A percentile compares a stretch with the other conserved stretches of the same genome.
These are phyloP conservation scores for Neonectria punicea DNA, from an alignment of 2,329 filamentous ascomycete genomes.

Conservation along the genomic window DNA sequence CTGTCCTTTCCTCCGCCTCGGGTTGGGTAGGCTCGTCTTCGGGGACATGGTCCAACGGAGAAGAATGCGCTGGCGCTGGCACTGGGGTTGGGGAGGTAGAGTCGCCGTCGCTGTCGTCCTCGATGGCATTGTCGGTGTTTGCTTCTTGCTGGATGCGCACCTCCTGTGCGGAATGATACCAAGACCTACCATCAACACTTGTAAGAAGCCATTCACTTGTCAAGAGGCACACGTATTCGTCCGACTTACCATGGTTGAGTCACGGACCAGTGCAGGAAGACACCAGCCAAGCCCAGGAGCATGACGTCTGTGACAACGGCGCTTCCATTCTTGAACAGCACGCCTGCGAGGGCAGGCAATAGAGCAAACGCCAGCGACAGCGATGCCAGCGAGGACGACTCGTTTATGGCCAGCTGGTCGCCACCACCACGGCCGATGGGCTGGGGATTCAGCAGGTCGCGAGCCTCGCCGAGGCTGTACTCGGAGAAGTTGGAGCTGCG, in stretches of 20 bases:
- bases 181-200: slow-evolving; percentile 48
- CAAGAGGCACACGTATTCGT: slow-evolving; percentile 3
- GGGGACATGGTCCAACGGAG: slow-evolving; percentile 55
- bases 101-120: slow-evolving; percentile 58
- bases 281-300: slow-evolving; percentile 79
- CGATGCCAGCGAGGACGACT: slow-evolving; percentile 78
- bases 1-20: slow-evolving; percentile 30
- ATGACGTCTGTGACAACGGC: slow-evolving; percentile 87
- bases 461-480: slow-evolving; percentile 75
- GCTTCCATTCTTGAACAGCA: slow-evolving; percentile 86
- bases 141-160: slow-evolving; percentile 64
- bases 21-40: slow-evolving; percentile 49
- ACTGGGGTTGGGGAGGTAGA: slow-evolving; percentile 29
- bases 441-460: slow-evolving; percentile 72
- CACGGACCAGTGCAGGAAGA: slow-evolving; percentile 94
- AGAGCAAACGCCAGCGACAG: slow-evolving; percentile 86
- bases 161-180: slow-evolving; percentile 78
- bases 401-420: slow-evolving; percentile 49
- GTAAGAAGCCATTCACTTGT: not conserved
- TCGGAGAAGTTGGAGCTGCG: slow-evolving; percentile 85
- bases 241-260: slow-evolving; percentile 81
- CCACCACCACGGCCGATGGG: slow-evolving; percentile 44
- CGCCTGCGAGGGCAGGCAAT: slow-evolving; percentile 84
- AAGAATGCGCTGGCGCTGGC: slow-evolving; percentile 32
- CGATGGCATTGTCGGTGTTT: slow-evolving; percentile 53